Base-by-base conservation (phyloP, 2,329 filamentous ascomycete genomes). In the Paecilomyces fulvus region DNA sequence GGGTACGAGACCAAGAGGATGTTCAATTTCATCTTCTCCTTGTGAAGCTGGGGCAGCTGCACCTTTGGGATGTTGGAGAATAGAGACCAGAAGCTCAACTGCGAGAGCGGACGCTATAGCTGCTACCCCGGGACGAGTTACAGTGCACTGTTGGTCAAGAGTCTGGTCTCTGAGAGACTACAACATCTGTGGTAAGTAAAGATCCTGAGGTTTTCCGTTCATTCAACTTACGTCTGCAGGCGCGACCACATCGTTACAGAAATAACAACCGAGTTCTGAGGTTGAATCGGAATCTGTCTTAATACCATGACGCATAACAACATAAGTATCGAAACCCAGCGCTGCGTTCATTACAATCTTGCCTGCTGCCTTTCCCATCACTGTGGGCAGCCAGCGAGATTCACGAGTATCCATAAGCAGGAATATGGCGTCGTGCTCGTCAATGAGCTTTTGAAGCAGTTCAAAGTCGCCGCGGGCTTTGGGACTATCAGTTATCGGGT, bases 261-360 rank as follows among this genome's bases (percentile, higher is more conserved):
- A 99, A 71, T 99, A 99, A 74, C 94, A 99, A 9, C 94, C 94
- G 25, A 97, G 79, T 25, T 89, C 84, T 53, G 84, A 77, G 55
- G 83, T 78, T n/a, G 75, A 79, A 10, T 82, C 78, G 53, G 79
- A 76, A 48, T 74, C 70, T 3, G 79, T 78, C 63, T 84, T 82
- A 5, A 90, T 79, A 1, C 94, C 94, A 71, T 99, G 94, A 56
- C 94, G 84, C 94, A 99, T 97, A 33, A 96, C 91, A 2, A 99
- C 91, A 65, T 90, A 99, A 0, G 91, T 94, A 73, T 99, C 94
- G 67, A 99, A 99, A 0, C 94, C 94, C 2, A 99, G 80, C 1
- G 94, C 94, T 7, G 92, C 91, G 71, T 97, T 99, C 82, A 99
- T 87, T 23, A 99, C 92, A 60, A 97, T 90, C 76, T 99, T 99